phyloP scores from a whole-genome alignment of 148 eudicot genomes.

The Silene latifolia region DNA sequence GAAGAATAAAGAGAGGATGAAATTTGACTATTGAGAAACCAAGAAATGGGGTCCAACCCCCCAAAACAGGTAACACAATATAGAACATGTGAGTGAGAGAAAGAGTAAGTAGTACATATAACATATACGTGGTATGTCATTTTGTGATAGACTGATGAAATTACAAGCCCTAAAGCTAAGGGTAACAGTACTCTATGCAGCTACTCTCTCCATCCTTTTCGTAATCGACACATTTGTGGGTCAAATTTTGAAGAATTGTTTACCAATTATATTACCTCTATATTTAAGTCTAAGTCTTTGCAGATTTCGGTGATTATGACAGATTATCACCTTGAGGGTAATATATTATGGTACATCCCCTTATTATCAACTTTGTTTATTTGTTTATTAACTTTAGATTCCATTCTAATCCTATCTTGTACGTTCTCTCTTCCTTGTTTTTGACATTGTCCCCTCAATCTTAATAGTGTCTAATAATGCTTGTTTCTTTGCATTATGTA shows the following conservation, averaged over 20 bases:
- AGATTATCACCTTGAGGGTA: neutral
- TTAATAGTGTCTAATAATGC: neutral
- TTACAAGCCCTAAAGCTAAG: too few relatives aligned
- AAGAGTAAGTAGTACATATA: too few relatives aligned
- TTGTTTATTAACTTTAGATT: slow-evolving; percentile 26
- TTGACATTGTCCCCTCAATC: neutral
- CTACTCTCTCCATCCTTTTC: too few relatives aligned
- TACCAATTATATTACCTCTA: too few relatives aligned
- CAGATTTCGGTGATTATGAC: slow-evolving; percentile 75
- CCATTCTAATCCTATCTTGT: slow-evolving; percentile 19
- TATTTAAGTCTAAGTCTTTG: neutral
- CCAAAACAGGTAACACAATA: too few relatives aligned
- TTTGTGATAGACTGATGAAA: too few relatives aligned
- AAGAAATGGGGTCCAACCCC: neutral
- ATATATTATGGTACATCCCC: too few relatives aligned
- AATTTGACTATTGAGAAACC: neutral
- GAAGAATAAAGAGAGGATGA: neutral
- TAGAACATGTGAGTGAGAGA: slow-evolving; percentile 8
- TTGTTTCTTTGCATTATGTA: neutral
- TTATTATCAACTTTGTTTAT: neutral
- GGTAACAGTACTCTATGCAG: too few relatives aligned
- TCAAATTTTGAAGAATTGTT: too few relatives aligned
- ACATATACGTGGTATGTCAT: too few relatives aligned
- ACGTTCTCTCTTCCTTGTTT: slow-evolving; percentile 9
- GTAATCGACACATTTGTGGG: too few relatives aligned